phyloP scores from a whole-genome alignment of 371 early-diverging fungal genomes.

The Cokeromyces recurvatus region DNA sequence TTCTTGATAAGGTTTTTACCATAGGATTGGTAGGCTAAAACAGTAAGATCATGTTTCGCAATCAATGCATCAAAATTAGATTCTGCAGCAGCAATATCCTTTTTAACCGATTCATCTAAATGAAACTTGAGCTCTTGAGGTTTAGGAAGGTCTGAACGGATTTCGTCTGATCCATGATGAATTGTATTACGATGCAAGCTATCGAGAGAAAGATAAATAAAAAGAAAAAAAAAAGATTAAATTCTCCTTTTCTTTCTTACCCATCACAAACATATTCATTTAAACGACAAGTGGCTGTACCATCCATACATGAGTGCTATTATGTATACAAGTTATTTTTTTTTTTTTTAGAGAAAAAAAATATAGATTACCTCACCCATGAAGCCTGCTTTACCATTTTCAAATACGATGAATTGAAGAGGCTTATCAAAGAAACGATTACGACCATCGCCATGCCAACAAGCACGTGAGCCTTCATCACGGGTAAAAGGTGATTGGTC shows the following conservation, averaged over 20 bases:
- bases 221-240: too few species aligned
- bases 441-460: constrained; percentile 92
- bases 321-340: neutral
- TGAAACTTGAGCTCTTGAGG: constrained; percentile 72
- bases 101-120: constrained; percentile 44
- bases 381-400: constrained; percentile 95
- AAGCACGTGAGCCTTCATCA: constrained; percentile 74
- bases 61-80: constrained; percentile 67
- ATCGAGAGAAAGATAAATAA: neutral
- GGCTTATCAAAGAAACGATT: constrained; percentile 96
- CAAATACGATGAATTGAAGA: constrained; percentile 90
- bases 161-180: constrained; percentile 52
- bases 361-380: constrained; percentile 60
- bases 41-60: constrained; percentile 73
- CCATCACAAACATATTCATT: constrained; percentile 59
- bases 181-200: constrained; percentile 45
- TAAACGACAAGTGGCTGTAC: constrained; percentile 83
- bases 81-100: constrained; percentile 60
- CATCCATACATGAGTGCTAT: constrained; percentile 94
- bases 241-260: too few species aligned
- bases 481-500: constrained; percentile 76
- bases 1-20: constrained; percentile 93
- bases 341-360: neutral
- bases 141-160: constrained; percentile 49
- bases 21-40: constrained; percentile 76